Percentiles rank a stretch among this genome's conserved stretches.
Conservation (phyloP, 1,139 yeast species). For the Scheffersomyces insectosa region DNA sequence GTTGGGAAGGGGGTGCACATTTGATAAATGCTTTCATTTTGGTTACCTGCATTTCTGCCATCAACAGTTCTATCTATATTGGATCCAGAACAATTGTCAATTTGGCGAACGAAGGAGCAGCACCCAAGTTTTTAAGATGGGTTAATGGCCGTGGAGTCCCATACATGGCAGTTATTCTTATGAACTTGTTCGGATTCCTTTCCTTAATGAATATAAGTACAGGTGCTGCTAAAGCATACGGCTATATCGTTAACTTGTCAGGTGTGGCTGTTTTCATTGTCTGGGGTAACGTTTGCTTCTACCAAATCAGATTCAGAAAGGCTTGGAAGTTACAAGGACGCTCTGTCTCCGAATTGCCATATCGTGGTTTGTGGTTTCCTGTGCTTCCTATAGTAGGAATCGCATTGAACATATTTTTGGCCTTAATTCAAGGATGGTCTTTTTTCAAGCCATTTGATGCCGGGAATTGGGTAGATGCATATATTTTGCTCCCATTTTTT, state of each 20-base stretch:
- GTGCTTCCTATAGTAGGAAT: conserved; percentile 53
- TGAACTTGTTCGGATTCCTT: conserved; percentile 50
- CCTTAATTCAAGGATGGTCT: conserved; percentile 70
- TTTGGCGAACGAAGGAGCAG: conserved; percentile 51
- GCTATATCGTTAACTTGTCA: conserved; percentile 52
- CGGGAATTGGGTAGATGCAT: conserved; percentile 63
- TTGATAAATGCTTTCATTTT: conserved; percentile 52
- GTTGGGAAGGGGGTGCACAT: conserved; percentile 52
- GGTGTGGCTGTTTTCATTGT: conserved; percentile 61
- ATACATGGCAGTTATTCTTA: conserved; percentile 46
- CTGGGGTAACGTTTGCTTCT: conserved; percentile 47
- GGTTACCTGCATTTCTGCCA: conserved; percentile 54
- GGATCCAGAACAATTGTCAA: conserved; percentile 54
- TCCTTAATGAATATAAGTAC: conserved; percentile 52
- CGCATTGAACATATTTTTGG: conserved; percentile 51
- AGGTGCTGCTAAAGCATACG: conserved; percentile 55
- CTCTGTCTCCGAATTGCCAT: conserved; percentile 51
- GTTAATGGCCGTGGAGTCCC: conserved; percentile 54
- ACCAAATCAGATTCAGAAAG: conserved; percentile 49
- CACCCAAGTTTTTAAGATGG: conserved; percentile 43
- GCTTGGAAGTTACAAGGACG: conserved; percentile 53
- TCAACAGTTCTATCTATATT: conserved; percentile 53
- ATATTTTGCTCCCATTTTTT: conserved; percentile 62
- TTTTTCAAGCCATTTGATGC: conserved; percentile 61
- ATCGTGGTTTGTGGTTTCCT: conserved; percentile 55